Percentiles rank a stretch among this genome's conserved stretches.
Conservation (phyloP, 805 yeast genomes). For the Saturnispora mendoncae region DNA sequence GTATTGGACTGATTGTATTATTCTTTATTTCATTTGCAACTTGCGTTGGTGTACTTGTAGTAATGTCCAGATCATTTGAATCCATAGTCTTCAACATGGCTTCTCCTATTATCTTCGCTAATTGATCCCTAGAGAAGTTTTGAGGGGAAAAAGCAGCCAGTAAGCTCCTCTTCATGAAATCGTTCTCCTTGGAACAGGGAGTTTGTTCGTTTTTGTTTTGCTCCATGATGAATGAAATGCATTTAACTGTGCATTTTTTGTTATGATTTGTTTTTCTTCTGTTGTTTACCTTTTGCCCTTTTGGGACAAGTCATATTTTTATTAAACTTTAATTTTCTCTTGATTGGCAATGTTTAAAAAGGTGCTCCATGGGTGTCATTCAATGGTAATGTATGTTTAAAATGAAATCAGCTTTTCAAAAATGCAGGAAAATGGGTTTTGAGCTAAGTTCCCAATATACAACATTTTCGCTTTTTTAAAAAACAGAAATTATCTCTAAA, state of each 20-base stretch:
- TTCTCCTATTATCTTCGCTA: constrained; percentile 1
- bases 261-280: constrained; percentile 4
- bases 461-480: too few relatives aligned
- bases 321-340: background rate
- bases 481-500: too few relatives aligned
- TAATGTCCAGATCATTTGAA: constrained; percentile 1
- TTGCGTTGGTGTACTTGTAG: constrained; percentile 5
- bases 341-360: background rate
- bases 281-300: constrained; percentile 13
- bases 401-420: too few relatives aligned
- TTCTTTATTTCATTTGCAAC: background rate
- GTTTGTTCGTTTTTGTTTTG: background rate
- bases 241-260: too few relatives aligned
- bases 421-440: too few relatives aligned
- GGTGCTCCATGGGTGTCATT: too few relatives aligned
- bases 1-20: background rate
- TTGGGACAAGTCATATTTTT: constrained; percentile 6
- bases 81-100: constrained; percentile 1
- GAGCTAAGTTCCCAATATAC: too few relatives aligned
- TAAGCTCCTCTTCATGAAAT: background rate
- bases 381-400: too few relatives aligned
- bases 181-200: background rate
- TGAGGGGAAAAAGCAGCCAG: background rate
- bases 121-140: constrained; percentile 1
- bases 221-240: background rate